These are phyloP conservation scores for Ganoderma sp. DNA, from an alignment of 1,284 basidiomycete genomes.

Conservation along the genomic window DNA sequence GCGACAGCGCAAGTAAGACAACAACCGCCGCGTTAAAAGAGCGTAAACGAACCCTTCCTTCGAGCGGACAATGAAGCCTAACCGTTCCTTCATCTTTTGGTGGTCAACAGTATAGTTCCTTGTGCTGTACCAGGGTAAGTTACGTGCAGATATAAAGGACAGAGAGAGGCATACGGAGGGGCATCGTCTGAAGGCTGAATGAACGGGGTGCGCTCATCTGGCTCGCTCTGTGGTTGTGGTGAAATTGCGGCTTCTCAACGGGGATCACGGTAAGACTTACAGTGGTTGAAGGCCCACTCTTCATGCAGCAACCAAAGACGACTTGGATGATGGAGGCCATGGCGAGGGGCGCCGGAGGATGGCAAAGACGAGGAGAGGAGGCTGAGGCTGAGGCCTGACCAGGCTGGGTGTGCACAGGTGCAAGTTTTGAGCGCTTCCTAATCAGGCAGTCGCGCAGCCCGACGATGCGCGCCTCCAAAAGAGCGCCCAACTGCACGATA, in stretches of 20 bases:
- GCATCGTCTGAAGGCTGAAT: conserved; percentile 40
- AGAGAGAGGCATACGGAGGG: conserved; percentile 23
- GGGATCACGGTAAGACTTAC: conserved; percentile 16
- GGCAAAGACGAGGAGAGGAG: conserved; percentile 16
- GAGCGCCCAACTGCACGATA: conserved; percentile 10
- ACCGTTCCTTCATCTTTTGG: conserved; percentile 57
- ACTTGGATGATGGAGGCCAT: conserved; percentile 37
- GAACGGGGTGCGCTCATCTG: conserved; percentile 41
- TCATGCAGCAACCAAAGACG: conserved; percentile 38
- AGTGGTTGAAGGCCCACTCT: conserved; percentile 22
- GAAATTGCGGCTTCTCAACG: conserved; percentile 2
- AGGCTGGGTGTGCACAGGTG: conserved; percentile 18
- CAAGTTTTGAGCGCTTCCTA: conserved; percentile 27
- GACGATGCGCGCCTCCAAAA: conserved; percentile 3
- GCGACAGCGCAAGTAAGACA: conserved; percentile 1
- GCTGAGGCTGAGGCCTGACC: not conserved
- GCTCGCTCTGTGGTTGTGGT: conserved; percentile 31
- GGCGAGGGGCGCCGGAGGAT: conserved; percentile 23
- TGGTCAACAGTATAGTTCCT: conserved; percentile 50
- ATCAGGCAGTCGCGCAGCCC: conserved; percentile 24
- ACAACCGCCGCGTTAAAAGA: conserved; percentile 13
- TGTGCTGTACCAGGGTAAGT: conserved; percentile 8
- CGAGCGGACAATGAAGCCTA: conserved; percentile 62
- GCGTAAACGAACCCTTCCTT: conserved; percentile 61
- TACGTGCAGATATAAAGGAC: conserved; percentile 2